These are phyloP conservation scores for Cymodocea nodosa DNA, from an alignment of 116 monocot genomes.

Conservation along the genomic window DNA sequence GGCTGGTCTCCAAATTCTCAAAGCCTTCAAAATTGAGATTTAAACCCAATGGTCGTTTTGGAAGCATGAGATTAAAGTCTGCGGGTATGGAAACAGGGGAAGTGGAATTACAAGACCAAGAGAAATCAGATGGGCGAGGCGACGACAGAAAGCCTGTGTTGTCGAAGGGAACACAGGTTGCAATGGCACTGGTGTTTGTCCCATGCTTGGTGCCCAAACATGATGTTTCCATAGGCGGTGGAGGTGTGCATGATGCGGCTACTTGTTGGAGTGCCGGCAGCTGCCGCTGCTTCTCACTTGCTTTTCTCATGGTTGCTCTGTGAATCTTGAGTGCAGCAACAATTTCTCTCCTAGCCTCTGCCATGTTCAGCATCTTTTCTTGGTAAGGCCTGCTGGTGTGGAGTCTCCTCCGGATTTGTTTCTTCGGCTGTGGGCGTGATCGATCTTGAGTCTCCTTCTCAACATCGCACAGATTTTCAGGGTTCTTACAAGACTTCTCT, in stretches of 20 bases:
- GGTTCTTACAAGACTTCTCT: background rate
- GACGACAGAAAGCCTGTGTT: background rate
- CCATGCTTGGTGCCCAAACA: conserved; percentile 5
- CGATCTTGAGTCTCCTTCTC: no score
- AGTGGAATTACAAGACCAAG: conserved; percentile 19
- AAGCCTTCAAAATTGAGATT: conserved; percentile 65
- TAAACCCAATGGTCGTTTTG: conserved; percentile 52
- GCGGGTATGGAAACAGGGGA: background rate
- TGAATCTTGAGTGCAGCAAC: conserved; percentile 83
- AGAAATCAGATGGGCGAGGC: conserved; percentile 7
- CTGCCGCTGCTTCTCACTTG: conserved; percentile 40
- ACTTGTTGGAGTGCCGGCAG: conserved; percentile 7
- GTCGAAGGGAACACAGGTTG: background rate
- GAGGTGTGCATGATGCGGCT: conserved; percentile 6
- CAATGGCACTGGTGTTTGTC: background rate
- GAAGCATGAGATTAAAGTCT: conserved; percentile 25
- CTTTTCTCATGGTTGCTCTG: conserved; percentile 82
- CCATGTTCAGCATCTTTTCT: conserved; percentile 82
- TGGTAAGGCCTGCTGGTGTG: conserved; percentile 74
- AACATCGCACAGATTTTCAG: no score
- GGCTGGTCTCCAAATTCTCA: conserved; percentile 39
- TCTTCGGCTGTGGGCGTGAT: no score
- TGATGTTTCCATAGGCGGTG: conserved; percentile 6
- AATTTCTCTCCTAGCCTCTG: conserved; percentile 91
- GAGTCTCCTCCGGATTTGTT: conserved; percentile 74